Evolutionary conservation across 768 basidiomycete genomes (phyloP), one percentile per base, ranked within the genome.

Genomic region (Phlebiopsis flavidoalba): DNA sequence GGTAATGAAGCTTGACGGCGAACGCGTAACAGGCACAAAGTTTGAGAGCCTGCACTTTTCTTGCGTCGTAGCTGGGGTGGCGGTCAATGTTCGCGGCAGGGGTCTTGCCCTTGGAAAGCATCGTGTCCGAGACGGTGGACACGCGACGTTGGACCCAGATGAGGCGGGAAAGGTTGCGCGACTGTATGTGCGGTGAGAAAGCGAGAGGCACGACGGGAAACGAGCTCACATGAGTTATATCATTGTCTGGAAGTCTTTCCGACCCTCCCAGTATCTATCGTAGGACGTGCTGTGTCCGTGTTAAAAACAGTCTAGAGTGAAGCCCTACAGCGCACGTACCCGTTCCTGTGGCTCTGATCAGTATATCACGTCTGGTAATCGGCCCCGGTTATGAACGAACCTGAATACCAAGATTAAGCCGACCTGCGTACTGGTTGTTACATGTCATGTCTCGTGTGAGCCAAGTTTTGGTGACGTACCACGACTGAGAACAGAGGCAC

Each of bases 401-500:
- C 92, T 83, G 71, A 93, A 94, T 2, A 94, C 93, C 36, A 96
- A 79, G 58, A 96, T 86, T 60, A 97, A 79, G 65, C 93, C 95
- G 55, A 95, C 91, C 90, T 92, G 15, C 33, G 11, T 5, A 37
- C 24, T 21, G n/a, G 36, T 26, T 11, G 36, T 52, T n/a, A 21
- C 3, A 49, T 4, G 26, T 22, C 61, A 14, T 59, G 35, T 37
- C 46, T 31, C 36, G 33, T 35, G 49, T 35, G 26, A 43, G 37
- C 46, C 51, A 26, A 17, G 22, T n/a, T 5, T 1, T 43, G 31
- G 11, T 49, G 21, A 76, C 89, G 73, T 69, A 92, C 94, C 65
- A 96, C 95, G 12, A 97, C 91, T 11, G 92, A 91, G 35, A 96
- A 80, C 55, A 97, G 74, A 1, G 95, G 95, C 1, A 95, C 84